A percentile compares a stretch with the other conserved stretches of the same genome.
Evolutionary conservation across 177 flowering plant species (phyloP).

Genomic region (Telopea speciosissima): DNA sequence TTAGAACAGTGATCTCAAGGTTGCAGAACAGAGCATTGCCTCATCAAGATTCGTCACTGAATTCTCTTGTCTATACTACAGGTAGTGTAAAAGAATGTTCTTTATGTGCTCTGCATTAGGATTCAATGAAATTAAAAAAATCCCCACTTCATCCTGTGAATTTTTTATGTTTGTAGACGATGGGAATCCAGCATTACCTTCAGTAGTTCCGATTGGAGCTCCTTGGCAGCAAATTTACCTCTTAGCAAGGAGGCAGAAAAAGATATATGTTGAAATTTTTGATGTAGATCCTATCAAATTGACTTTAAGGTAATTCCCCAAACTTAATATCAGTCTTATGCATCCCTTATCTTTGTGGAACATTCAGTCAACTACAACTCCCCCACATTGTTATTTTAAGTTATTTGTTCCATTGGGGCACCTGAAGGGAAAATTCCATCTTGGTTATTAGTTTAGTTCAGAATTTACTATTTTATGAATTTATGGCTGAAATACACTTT

Average conservation of each 20-base stretch:
- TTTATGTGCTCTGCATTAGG: conserved; percentile 19
- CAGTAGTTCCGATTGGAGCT: conserved; percentile 81
- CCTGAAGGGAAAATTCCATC: too few relatives aligned
- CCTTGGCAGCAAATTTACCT: conserved; percentile 92
- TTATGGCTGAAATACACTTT: background rate
- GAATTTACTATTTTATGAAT: background rate
- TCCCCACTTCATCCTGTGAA: conserved; percentile 13
- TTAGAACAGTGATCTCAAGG: conserved; percentile 40
- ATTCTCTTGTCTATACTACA: conserved; percentile 14
- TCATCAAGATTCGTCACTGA: conserved; percentile 21
- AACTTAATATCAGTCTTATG: background rate
- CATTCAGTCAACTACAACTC: background rate
- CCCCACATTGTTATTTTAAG: background rate
- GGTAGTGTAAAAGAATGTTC: conserved; percentile 16
- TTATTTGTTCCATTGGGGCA: too few relatives aligned
- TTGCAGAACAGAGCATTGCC: conserved; percentile 30
- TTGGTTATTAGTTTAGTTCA: background rate
- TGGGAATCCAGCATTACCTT: conserved; percentile 36
- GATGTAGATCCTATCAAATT: conserved; percentile 71
- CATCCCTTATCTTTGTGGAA: background rate
- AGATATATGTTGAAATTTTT: conserved; percentile 73
- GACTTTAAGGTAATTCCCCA: conserved; percentile 61
- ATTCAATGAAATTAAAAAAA: conserved; percentile 11
- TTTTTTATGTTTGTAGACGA: conserved; percentile 17
- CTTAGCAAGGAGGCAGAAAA: conserved; percentile 69